Conservation (phyloP, 805 yeast genomes). For the Candida takata region DNA sequence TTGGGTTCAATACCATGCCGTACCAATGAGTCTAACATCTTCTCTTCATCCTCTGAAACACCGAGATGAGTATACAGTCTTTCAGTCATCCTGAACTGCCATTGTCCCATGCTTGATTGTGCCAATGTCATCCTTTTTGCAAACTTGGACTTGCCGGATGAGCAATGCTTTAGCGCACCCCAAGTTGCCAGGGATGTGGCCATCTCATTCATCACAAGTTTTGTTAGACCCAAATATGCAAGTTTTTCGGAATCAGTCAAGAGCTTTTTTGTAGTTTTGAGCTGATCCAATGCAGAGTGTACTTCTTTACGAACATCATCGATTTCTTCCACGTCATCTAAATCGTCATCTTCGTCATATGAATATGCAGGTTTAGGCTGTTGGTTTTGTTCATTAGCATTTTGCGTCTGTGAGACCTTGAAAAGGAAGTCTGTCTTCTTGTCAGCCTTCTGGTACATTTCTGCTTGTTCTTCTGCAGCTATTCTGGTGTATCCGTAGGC, state of each 20-base stretch:
- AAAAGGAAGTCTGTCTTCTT: constrained; percentile 51
- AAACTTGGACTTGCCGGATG: constrained; percentile 36
- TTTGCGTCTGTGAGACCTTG: constrained; percentile 16
- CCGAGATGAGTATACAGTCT: constrained; percentile 76
- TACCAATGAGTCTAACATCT: constrained; percentile 82
- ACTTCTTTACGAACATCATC: constrained; percentile 30
- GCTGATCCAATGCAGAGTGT: constrained; percentile 52
- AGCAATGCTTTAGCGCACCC: constrained; percentile 41
- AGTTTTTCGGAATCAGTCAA: constrained; percentile 78
- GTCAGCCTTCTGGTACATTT: constrained; percentile 51
- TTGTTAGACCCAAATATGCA: constrained; percentile 84
- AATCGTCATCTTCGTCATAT: constrained; percentile 18
- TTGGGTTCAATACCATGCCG: constrained; percentile 71
- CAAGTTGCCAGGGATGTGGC: constrained; percentile 68
- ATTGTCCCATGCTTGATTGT: constrained; percentile 73
- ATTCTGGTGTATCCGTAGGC: constrained; percentile 76
- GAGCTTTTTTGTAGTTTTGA: constrained; percentile 74
- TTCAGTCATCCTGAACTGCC: constrained; percentile 71
- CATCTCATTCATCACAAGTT: constrained; percentile 70
- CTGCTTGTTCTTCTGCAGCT: constrained; percentile 80
- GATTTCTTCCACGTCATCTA: constrained; percentile 23
- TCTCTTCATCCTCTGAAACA: constrained; percentile 65
- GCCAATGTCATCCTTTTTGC: constrained; percentile 56
- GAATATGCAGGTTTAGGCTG: not conserved
- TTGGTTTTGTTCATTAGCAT: not conserved